phyloP scores from a whole-genome alignment of 176 grass and related monocot species.

The Cocos nucifera region DNA sequence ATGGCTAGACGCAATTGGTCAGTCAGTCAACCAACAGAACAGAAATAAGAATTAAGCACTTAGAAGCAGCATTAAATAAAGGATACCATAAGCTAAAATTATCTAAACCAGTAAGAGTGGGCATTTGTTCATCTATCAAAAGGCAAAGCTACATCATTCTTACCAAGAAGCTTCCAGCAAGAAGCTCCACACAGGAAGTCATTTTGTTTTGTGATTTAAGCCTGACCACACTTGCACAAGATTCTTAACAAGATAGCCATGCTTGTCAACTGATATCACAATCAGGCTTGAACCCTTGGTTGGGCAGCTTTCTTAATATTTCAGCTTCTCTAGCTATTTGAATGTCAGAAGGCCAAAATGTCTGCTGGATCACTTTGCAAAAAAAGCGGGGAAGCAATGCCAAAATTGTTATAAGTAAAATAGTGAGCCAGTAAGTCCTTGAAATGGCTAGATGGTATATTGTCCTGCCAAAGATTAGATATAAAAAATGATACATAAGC shows the following conservation, averaged over 20 bases:
- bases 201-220: too few relatives aligned
- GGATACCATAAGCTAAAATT: too few relatives aligned
- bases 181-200: too few relatives aligned
- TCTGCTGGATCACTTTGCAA: conserved; percentile 90
- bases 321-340: conserved; percentile 99
- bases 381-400: conserved; percentile 91
- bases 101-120: too few relatives aligned
- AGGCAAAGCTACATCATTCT: too few relatives aligned
- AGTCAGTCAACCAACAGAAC: too few relatives aligned
- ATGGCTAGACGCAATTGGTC: too few relatives aligned
- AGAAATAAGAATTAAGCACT: too few relatives aligned
- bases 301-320: conserved; percentile 66
- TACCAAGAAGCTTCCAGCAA: too few relatives aligned
- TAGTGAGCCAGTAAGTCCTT: conserved; percentile 80
- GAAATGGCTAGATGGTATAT: conserved; percentile 86
- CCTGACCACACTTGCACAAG: too few relatives aligned
- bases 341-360: conserved; percentile 97
- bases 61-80: too few relatives aligned
- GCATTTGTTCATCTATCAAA: too few relatives aligned
- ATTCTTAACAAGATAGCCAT: neutral
- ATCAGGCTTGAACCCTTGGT: conserved; percentile 44
- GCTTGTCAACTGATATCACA: conserved; percentile 55
- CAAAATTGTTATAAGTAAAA: conserved; percentile 85
- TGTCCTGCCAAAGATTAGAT: conserved; percentile 59
- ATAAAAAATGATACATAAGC: neutral